Evolutionary conservation across 1,284 basidiomycete species (phyloP), one percentile per base, ranked within the genome.

Genomic region (Pisolithus thermaeus): DNA sequence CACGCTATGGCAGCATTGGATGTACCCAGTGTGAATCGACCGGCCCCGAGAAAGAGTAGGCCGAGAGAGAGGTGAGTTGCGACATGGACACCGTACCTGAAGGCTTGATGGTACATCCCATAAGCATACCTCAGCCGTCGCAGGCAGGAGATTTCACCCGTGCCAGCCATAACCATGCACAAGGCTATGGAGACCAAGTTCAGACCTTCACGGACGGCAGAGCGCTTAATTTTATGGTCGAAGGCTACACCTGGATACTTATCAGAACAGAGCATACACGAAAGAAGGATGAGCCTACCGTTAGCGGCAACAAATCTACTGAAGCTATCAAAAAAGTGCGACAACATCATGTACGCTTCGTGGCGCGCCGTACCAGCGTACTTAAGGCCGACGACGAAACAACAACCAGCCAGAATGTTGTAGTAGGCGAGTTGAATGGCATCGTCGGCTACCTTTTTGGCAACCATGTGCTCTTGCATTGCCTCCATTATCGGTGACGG

Each of bases 161-260:
- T 97, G 3, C 97, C 97, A 0, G 94, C 91, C 89, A 98, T 93
- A 47, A 98, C 87, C 76, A 96, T 88, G 58, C 87, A 85, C 27
- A 97, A 71, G 3, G 93, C 79, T 37, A 97, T 76, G 0, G 91
- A 87, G 52, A 97, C 87, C 27, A 95, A 74, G 62, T 92, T 95
- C 42, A 97, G 75, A 2, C 91, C 91, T 60, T 95, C 90, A 18
- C 92, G 80, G 16, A 95, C 80, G 1, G 92, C 86, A 18, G 86
- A 84, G 1, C 92, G 83, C 60, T 90, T 85, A 66, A 96, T 88
- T 59, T 84, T 85, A 52, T 87, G 84, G 63, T 95, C 91, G 60
- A 92, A 94, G 0, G 84, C 79, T 48, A 82, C 76, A 2, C 82
- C 90, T 89, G 36, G 41, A 51, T 9, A 44, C 8, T 1, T 36